Base-by-base conservation (phyloP, 2,329 filamentous ascomycete genomes). In the Trichoderma citrinoviride region DNA sequence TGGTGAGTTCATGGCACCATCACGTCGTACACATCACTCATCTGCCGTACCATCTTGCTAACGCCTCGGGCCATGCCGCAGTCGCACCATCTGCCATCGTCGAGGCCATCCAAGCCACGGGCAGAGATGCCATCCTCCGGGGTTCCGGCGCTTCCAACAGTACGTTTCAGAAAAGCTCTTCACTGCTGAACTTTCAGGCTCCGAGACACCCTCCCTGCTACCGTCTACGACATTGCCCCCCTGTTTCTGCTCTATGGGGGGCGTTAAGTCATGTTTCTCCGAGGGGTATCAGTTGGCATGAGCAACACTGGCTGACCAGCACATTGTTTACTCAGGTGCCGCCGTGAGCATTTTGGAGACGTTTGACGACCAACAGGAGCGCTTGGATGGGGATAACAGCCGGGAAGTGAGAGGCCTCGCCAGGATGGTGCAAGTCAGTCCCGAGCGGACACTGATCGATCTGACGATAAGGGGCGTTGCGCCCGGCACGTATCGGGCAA, bases 271-370 rank as follows among this genome's bases (percentile, higher is more conserved):
- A 50, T 43, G 37, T 66, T 64, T 61, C 61, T 43, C 5, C 27
- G 46, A 41, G n/a, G 21, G n/a, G 17, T 43, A 46, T 50, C 15
- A 19, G 27, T 58, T 65, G 50, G 52, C 23, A 29, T n/a, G 1
- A 53, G 37, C 49, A 52, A 54, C n/a, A 40, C 21, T 41, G 40
- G 54, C 65, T 69, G 53, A 69, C 64, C 60, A 56, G 44, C 50
- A 55, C 25, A 25, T 47, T 33, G 40, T 53, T 40, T 61, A 46
- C 29, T 64, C 69, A 87, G 90, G 87, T 74, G 91, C 93, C 33
- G 92, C 94, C 50, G 95, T 99, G 49, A 97, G 93, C 78, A 98
- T 99, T 73, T 87, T 99, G 67, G 95, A 99, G 81, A 96, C 92
- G 64, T 87, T 84, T 70, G 88, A 92, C 73, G 84, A 87, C 52